phyloP scores from a whole-genome alignment of 1,284 basidiomycete species.

The Anthracocystis panici-leucophaei region DNA sequence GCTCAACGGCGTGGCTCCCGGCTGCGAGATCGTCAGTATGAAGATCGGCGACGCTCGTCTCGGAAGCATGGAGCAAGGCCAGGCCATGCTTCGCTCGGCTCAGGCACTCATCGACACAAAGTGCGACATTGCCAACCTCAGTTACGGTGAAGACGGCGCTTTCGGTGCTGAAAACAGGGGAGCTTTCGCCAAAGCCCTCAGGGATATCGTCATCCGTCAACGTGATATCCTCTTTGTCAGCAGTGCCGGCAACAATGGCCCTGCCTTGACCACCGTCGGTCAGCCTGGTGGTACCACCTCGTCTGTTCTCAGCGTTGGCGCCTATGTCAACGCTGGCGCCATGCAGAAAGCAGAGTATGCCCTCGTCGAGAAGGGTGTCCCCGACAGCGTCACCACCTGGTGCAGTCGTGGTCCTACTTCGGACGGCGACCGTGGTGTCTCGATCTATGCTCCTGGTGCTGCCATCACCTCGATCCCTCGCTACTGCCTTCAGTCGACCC shows the following conservation, averaged over 20 bases:
- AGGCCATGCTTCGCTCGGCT: slow-evolving; percentile 69
- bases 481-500: slow-evolving; percentile 68
- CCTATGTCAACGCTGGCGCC: slow-evolving; percentile 67
- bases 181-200: slow-evolving; percentile 63
- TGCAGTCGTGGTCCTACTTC: slow-evolving; percentile 68
- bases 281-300: slow-evolving; percentile 68
- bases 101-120: slow-evolving; percentile 68
- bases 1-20: slow-evolving; percentile 69
- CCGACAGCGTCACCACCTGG: slow-evolving; percentile 69
- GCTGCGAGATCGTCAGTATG: slow-evolving; percentile 67
- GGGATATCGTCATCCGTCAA: slow-evolving; percentile 64
- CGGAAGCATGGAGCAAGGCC: slow-evolving; percentile 68
- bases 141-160: slow-evolving; percentile 69
- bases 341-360: slow-evolving; percentile 70
- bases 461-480: slow-evolving; percentile 69
- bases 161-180: slow-evolving; percentile 68
- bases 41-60: slow-evolving; percentile 65
- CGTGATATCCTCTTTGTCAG: slow-evolving; percentile 66
- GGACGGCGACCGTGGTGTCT: slow-evolving; percentile 67
- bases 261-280: slow-evolving; percentile 69
- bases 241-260: slow-evolving; percentile 68
- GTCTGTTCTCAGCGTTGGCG: slow-evolving; percentile 68
- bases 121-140: slow-evolving; percentile 69
- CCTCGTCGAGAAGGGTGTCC: slow-evolving; percentile 66
- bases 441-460: slow-evolving; percentile 69